Evolutionary conservation across 2,329 filamentous ascomycete genomes (phyloP), one percentile per base, ranked within the genome.

Genomic region (Penicillium griseofulvum): DNA sequence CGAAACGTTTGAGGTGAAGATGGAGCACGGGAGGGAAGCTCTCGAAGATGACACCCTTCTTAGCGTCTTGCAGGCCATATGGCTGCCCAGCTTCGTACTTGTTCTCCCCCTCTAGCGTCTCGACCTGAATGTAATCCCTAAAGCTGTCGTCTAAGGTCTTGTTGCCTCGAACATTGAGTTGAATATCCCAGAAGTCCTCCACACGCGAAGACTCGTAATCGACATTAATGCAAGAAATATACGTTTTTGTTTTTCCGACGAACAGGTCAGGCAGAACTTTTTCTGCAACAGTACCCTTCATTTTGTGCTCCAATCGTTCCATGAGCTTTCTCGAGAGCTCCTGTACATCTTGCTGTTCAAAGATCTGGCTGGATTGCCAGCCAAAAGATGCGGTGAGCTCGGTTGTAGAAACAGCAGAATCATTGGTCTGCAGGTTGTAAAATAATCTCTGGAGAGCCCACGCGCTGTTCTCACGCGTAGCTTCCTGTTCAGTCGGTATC

Each of bases 181-280:
- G 94, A 57, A 99, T 90, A 71, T 99, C 94, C 94, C 94, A 99
- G 73, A 97, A 99, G 66, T 99, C 95, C 74, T 99, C 94, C 62
- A 94, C 85, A 58, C 93, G 85, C 59, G 92, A 96, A 22, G 91
- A 97, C 77, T 97, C 93, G 77, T 96, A 99, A 67, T 96, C 87
- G 59, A 99, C 95, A 72, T 99, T 94, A 72, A 99, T 97, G 78
- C 95, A 99, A 22, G 90, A 95, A 62, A 99, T 95, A 74, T 97
- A 99, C 0, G 94, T 99, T 78, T 97, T 97, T 74, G 95, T 92
- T 76, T 97, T 97, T 54, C 94, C 95, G 55, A 94, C 92, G 68
- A 99, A 97, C 79, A 99, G 88, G 59, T 89, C 86, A 1, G 92
- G 87, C 9, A 99, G 80, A 2, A 91, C 89, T 64, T 93, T 95